A percentile compares a stretch with the other conserved stretches of the same genome.
Evolutionary conservation across 768 basidiomycete species (phyloP).

Genomic region (Kwoniella sp.): DNA sequence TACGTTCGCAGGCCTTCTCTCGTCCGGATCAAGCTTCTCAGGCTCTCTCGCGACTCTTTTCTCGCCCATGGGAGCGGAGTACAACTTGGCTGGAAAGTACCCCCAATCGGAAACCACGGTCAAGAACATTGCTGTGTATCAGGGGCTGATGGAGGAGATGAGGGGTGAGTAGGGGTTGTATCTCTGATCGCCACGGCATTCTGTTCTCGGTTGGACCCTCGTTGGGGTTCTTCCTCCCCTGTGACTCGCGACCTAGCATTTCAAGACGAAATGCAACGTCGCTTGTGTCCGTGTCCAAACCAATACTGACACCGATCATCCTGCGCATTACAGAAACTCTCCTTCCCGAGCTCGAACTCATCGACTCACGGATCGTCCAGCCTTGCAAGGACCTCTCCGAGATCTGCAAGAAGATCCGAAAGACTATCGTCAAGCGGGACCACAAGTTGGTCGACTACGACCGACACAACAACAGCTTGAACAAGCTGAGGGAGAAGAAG

Average conservation of each 20-base stretch:
- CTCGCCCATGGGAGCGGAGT: constrained; percentile 64
- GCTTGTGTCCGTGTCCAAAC: too few relatives aligned
- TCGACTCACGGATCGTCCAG: constrained; percentile 78
- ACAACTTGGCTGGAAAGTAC: constrained; percentile 74
- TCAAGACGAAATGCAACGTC: too few relatives aligned
- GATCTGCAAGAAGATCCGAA: constrained; percentile 83
- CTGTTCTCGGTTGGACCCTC: too few relatives aligned
- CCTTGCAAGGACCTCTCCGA: constrained; percentile 88
- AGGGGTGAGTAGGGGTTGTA: constrained; percentile 60
- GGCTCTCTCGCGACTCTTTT: constrained; percentile 57
- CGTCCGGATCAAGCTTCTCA: constrained; percentile 57
- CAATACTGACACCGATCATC: too few relatives aligned
- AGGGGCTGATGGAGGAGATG: constrained; percentile 78
- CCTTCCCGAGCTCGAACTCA: constrained; percentile 88
- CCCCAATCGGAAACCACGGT: constrained; percentile 78
- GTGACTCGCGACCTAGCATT: too few relatives aligned
- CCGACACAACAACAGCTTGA: constrained; percentile 91
- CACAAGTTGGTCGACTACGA: constrained; percentile 98
- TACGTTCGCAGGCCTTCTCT: constrained; percentile 56
- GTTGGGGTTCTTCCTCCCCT: too few relatives aligned
- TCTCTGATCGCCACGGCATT: too few relatives aligned
- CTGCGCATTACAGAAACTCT: constrained; percentile 62
- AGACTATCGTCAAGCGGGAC: constrained; percentile 92
- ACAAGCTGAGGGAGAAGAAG: constrained; percentile 96
- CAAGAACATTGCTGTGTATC: constrained; percentile 72